These are phyloP conservation scores for Neurospora crassa DNA, from an alignment of 2,329 filamentous ascomycete genomes.

Conservation along the genomic window DNA sequence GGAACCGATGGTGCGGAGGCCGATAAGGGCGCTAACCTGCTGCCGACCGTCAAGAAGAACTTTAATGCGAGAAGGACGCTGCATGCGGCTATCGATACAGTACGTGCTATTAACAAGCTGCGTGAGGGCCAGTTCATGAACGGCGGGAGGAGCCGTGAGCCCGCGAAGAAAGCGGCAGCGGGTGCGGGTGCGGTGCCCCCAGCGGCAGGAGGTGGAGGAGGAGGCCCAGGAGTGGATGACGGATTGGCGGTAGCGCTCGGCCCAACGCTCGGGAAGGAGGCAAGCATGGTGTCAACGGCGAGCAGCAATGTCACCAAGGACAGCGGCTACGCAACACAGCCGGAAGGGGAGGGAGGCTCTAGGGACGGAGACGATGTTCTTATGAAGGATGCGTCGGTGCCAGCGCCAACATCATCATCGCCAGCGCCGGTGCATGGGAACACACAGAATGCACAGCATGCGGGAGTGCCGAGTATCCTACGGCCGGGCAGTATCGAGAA, in stretches of 20 bases:
- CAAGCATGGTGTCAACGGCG: not conserved
- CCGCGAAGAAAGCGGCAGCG: conserved; percentile 2
- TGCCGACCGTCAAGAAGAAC: conserved; percentile 65
- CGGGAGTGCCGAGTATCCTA: conserved; percentile 38
- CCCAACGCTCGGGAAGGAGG: not conserved
- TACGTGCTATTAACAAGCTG: conserved; percentile 62
- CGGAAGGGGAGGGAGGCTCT: conserved; percentile 20
- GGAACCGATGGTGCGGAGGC: conserved; percentile 16
- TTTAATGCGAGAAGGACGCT: conserved; percentile 61
- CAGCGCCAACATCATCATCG: conserved; percentile 1
- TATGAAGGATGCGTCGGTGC: conserved; percentile 36
- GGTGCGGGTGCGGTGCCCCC: not conserved
- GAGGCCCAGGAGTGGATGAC: not conserved
- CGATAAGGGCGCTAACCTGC: conserved; percentile 48
- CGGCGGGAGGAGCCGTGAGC: conserved; percentile 31
- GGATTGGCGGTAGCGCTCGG: not conserved
- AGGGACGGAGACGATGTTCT: conserved; percentile 28
- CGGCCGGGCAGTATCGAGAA: conserved; percentile 46
- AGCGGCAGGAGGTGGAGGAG: not conserved
- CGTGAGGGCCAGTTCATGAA: conserved; percentile 59
- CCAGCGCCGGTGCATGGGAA: not conserved
- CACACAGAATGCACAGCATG: not conserved
- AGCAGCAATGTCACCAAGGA: conserved; percentile 25
- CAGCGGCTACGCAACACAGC: conserved; percentile 39
- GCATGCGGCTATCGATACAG: conserved; percentile 62